Evolutionary conservation across 164 flowering plant species (phyloP), one percentile per base, ranked within the genome.

Genomic region (Dillenia suffruticosa): DNA sequence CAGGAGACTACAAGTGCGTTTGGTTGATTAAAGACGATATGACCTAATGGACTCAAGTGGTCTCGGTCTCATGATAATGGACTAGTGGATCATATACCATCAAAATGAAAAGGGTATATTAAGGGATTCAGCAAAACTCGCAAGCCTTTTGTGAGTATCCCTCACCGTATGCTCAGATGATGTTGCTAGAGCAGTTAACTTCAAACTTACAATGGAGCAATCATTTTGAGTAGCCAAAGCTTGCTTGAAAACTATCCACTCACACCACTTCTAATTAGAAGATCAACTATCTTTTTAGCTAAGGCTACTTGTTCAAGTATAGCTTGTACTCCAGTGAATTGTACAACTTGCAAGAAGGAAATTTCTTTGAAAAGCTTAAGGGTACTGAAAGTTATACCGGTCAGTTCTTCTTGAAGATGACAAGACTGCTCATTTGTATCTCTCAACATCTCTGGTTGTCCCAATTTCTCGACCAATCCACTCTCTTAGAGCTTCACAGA

Each of bases 81-180:
- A n/a, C n/a, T n/a, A n/a, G n/a, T n/a, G n/a, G n/a, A n/a, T n/a
- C n/a, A n/a, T n/a, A n/a, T n/a, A n/a, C n/a, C n/a, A n/a, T n/a
- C n/a, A n/a, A n/a, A n/a, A n/a, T n/a, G n/a, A n/a, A 19, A 65
- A 65, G 2, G 12, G 15, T 13, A 58, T 14, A 14, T 24, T 32
- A 44, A 65, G 44, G 44, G 63, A 11, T 5, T 24, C 9, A 58
- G 69, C 63, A 46, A 65, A 65, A 51, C 49, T 58, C 16, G 22
- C 22, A 24, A 66, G 57, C 5, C 49, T 46, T 13, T 50, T 53
- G 10, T 63, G 59, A 51, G 54, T 51, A 9, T 10, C 54, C 54
- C 9, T 14, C 10, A 51, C 19, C 3, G 9, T 10, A n/a, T 12
- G 8, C 3, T 51, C 15, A 9, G 54, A 51, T 15, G 12, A 10